These are phyloP conservation scores for Lentinula aciculospora DNA, from an alignment of 768 basidiomycete genomes.

Conservation along the genomic window DNA sequence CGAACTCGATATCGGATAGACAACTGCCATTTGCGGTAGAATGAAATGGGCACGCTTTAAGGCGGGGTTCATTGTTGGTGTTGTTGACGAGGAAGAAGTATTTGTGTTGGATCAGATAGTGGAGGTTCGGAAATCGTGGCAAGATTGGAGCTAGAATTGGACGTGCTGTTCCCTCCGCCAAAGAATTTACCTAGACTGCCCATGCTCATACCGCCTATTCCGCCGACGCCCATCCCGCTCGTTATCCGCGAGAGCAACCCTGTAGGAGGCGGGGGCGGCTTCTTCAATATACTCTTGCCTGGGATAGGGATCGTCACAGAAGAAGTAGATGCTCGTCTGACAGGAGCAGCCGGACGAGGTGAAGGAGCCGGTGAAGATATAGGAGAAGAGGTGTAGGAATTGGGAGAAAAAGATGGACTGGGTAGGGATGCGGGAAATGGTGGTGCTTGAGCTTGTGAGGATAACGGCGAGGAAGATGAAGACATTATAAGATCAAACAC, in stretches of 20 bases:
- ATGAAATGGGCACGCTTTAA: slow-evolving; percentile 85
- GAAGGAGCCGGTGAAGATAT: not conserved
- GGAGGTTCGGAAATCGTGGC: not conserved
- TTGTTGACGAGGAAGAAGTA: not conserved
- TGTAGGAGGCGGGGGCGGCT: slow-evolving; percentile 60
- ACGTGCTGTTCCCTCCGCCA: not conserved
- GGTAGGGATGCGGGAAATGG: not conserved
- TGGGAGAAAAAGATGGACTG: not conserved
- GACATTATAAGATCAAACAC: no score
- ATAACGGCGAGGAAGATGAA: no score
- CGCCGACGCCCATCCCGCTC: slow-evolving; percentile 2
- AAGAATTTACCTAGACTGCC: not conserved
- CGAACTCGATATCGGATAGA: slow-evolving; percentile 87
- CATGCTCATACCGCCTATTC: not conserved
- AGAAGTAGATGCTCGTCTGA: slow-evolving; percentile 31
- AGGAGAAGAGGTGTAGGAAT: not conserved
- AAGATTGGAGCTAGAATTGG: not conserved
- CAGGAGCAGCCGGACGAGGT: not conserved
- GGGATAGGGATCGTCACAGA: slow-evolving; percentile 76
- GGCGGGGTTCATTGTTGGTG: slow-evolving; percentile 34
- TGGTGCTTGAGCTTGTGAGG: no score
- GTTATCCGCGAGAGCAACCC: slow-evolving; percentile 72
- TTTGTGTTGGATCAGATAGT: not conserved
- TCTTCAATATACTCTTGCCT: slow-evolving; percentile 79
- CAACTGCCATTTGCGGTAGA: slow-evolving; percentile 75